phyloP scores from a whole-genome alignment of 2,329 filamentous ascomycete species.

The Colletotrichum sp. region DNA sequence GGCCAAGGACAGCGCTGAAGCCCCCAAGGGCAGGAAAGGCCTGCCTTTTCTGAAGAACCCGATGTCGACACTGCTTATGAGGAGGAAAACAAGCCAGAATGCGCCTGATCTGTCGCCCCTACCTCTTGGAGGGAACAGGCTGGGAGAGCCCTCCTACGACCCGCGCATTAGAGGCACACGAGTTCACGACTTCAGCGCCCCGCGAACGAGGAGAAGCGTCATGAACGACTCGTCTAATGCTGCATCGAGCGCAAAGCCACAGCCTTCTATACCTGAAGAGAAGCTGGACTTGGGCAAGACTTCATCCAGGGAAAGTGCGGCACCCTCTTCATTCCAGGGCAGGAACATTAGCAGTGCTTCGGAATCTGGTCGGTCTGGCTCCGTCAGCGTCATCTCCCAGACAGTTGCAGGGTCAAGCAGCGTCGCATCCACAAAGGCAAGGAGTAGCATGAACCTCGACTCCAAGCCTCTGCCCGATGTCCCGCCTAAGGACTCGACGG shows the following conservation, averaged over 20 bases:
- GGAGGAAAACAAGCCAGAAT: constrained; percentile 59
- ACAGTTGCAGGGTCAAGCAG: constrained; percentile 29
- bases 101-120: constrained; percentile 46
- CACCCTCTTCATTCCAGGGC: neutral
- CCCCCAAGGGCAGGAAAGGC: constrained; percentile 55
- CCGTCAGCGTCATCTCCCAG: constrained; percentile 29
- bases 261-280: constrained; percentile 1
- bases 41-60: constrained; percentile 64
- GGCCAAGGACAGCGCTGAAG: constrained; percentile 38
- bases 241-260: constrained; percentile 1
- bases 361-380: constrained; percentile 27
- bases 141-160: constrained; percentile 59
- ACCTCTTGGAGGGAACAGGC: constrained; percentile 38
- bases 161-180: constrained; percentile 68
- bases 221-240: constrained; percentile 26
- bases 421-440: constrained; percentile 26
- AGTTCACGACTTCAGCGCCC: constrained; percentile 71
- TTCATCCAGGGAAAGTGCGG: constrained; percentile 22
- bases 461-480: constrained; percentile 29
- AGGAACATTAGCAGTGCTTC: constrained; percentile 33
- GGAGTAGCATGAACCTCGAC: constrained; percentile 14
- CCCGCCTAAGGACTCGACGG: constrained; percentile 41
- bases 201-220: constrained; percentile 49
- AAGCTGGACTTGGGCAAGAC: constrained; percentile 21
- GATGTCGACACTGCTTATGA: constrained; percentile 62